Base-by-base conservation (phyloP, 768 basidiomycete genomes). In the Boletus edulis region DNA sequence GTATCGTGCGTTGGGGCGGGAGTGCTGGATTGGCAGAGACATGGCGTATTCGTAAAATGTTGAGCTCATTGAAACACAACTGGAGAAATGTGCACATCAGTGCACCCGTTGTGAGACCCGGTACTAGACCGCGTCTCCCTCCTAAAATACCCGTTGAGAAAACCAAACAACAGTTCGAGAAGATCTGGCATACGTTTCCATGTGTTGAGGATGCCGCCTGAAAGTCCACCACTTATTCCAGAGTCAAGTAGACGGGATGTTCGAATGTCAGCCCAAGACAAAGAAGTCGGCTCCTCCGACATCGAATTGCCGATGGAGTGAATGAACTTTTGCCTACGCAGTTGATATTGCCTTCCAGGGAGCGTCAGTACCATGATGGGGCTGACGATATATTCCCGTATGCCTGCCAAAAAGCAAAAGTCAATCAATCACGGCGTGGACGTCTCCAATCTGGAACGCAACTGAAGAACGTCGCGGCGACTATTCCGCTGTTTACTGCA, bases 391-490 rank as follows among this genome's bases (percentile, higher is more conserved):
- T 84, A 90, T 76, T 94, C 93, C 56, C 91, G 82, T 49, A 88
- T 67, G 54, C 82, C 93, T 94, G 58, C 15, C 49, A 44, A 31
- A 48, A 38, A 22, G 34, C 57, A 31, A 48, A 38, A 27, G 35
- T 57, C 45, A 49, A 47, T 59, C 15, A 0, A 46, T 43, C 24
- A 35, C 4, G 24, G 34, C 5, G 17, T 13, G 32, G 3, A 3
- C 4, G 10, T 43, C 17, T 13, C 37, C 1, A 15, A 9, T 24
- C 45, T 22, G 41, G 4, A 31, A 55, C 31, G 74, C 86, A 51
- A 93, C 93, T 79, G 70, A 94, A 94, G 73, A 94, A 94, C 0
- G 84, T 80, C 10, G 82, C 76, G 7, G 88, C 84, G 11, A 82
- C 86, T 17, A 92, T 73, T 22, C 83, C 84, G 44, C 85, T 83